Base-by-base conservation (phyloP, 305 asterid species). In the Ajuga reptans region DNA sequence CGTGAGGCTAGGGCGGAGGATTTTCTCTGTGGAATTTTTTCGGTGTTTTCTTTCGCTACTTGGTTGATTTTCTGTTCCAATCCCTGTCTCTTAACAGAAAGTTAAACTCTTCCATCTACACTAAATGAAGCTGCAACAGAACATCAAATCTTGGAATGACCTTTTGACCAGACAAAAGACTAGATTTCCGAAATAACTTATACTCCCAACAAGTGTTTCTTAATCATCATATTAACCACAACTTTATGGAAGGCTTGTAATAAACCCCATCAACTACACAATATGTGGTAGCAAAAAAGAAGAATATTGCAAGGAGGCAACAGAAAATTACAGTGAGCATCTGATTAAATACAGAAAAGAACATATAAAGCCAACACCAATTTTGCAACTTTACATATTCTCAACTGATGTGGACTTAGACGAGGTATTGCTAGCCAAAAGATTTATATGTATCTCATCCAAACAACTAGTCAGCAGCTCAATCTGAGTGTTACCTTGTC, bases 401-500 rank as follows among this genome's bases (percentile, higher is more conserved):
- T 37, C 21, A 10, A 41, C 10, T 14, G 42, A 9, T 68, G 41
- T 52, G 46, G 50, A 63, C 14, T 27, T n/a, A 16, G 43, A 58
- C 33, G 31, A 17, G 45, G 67, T 31, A 2, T 55, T 61, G 72
- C 64, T 37, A 39, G 79, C 53, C 62, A 49, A 64, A 55, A 55
- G 39, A 9, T 53, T 63, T 69, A 15, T 62, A 17, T 8, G 8
- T 8, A 31, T 46, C 66, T 31, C 59, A 12, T 71, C 43, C 37
- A 64, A 60, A 68, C 4, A 36, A 33, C 33, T 68, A 45, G 11
- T n/a, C 42, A 16, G 34, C 21, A 62, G 52, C 18, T 61, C 17
- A 61, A 68, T 72, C 51, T 27, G 41, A 62, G 51, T 18, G 64
- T 76, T 86, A 90, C 98, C 97, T 92, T 87, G 79, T 90, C 98